Evolutionary conservation across 495 filamentous ascomycete genomes (phyloP), one percentile per base, ranked within the genome.

Genomic region (Penicillium lividum): DNA sequence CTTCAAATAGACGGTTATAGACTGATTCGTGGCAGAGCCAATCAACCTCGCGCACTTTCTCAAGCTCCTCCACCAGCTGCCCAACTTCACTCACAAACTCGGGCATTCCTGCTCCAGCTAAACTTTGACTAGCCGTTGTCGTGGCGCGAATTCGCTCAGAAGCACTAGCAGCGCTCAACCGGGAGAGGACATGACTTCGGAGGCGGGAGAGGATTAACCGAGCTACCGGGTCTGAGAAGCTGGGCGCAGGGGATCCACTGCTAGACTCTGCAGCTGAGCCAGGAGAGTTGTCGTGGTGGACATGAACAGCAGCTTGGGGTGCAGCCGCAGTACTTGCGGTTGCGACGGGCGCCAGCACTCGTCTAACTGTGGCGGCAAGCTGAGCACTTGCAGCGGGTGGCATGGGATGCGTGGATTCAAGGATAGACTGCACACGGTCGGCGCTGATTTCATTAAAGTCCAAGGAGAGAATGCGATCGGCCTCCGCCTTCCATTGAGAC

Each of bases 1-100:
- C 74, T 28, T 63, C 68, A 48, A 71, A 69, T 34, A 97, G 75
- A 36, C 76, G 73, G 71, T 95, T 90, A 82, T 96, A 97, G 82
- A 92, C 92, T 56, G 70, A 54, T 28, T 84, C 84, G 75, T 97
- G 95, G 44, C 86, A 84, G 51, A 84, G 80, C 69, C 91, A 86
- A 71, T 98, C 93, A 34, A 96, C 88, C 44, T 82, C 81, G 10
- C 87, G 85, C 27, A 96, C 85, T 66, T 82, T 85, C 56, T 82
- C 81, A 61, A 96, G 69, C 73, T 89, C 86, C 13, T 96, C 93
- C 13, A 92, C 89, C 60, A 96, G 81, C 33, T 86, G 84, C 6
- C 89, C 86, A n/a, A 98, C 85, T 66, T 86, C 86, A 48, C 77
- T 84, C n/a, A 93, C 88, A 73, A 96, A 97, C 73, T 98, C 94